Evolutionary conservation across 2,329 filamentous ascomycete species (phyloP).

Genomic region (Botrytis byssoidea): DNA sequence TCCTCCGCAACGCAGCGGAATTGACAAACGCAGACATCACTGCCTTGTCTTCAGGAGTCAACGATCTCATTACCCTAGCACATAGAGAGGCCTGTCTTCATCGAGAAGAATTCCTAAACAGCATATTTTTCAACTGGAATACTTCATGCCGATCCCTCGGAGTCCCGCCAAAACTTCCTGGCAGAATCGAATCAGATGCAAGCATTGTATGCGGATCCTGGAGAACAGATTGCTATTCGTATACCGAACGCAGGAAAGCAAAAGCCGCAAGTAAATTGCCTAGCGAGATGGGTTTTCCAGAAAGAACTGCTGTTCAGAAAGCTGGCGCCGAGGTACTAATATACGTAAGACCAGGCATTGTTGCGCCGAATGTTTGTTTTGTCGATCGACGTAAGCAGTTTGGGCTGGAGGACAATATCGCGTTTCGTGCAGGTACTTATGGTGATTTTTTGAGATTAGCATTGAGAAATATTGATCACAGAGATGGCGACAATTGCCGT

Average conservation of each 20-base stretch:
- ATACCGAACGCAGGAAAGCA: neutral
- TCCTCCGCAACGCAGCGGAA: neutral
- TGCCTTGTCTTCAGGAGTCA: neutral
- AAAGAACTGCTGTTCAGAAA: neutral
- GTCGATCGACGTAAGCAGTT: neutral
- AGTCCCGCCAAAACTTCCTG: neutral
- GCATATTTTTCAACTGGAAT: neutral
- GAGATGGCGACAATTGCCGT: neutral
- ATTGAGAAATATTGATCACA: neutral
- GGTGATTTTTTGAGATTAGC: neutral
- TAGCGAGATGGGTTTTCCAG: neutral
- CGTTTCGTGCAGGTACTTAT: neutral
- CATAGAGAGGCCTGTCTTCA: neutral
- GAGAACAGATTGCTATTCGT: neutral
- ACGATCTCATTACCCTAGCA: neutral
- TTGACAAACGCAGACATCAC: neutral
- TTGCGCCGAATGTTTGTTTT: neutral
- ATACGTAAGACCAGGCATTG: neutral
- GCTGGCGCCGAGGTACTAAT: neutral
- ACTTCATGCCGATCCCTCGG: neutral
- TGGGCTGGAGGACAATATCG: neutral
- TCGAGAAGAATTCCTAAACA: neutral
- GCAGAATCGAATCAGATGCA: neutral
- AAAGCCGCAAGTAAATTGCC: neutral
- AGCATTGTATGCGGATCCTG: neutral